A percentile compares a stretch with the other conserved stretches of the same genome.
Evolutionary conservation across 2,329 filamentous ascomycete species (phyloP).

Genomic region (Colletotrichum nymphaeae): DNA sequence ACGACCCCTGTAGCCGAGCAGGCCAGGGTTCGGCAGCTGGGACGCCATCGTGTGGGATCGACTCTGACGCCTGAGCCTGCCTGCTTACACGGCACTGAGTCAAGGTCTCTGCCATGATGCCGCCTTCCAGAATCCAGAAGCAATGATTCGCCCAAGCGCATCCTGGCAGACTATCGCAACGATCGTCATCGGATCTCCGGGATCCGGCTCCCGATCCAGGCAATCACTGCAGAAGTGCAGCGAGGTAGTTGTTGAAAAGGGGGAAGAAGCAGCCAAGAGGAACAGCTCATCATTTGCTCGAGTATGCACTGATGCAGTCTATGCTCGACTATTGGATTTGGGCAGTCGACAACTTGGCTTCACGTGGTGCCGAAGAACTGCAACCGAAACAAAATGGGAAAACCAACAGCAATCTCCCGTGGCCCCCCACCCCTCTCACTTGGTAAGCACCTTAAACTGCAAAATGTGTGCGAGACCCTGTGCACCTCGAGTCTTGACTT

Average conservation of each 20-base stretch:
- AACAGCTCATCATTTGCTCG: not conserved
- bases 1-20: not conserved
- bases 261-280: not conserved
- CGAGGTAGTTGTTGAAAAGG: not conserved
- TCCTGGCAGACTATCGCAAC: not conserved
- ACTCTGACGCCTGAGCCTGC: too few species aligned
- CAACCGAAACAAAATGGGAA: not conserved
- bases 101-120: not conserved
- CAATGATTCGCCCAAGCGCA: not conserved
- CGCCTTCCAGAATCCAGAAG: not conserved
- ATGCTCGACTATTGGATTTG: not conserved
- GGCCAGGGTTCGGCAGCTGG: not conserved
- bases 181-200: constrained; percentile 10
- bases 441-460: not conserved
- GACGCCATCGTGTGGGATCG: constrained; percentile 1
- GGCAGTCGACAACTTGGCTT: not conserved
- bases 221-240: not conserved
- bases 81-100: not conserved
- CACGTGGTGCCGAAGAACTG: constrained; percentile 14
- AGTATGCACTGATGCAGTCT: not conserved
- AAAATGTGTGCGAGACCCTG: not conserved
- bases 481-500: not conserved
- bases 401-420: constrained; percentile 8
- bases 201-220: not conserved
- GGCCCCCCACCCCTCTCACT: not conserved